phyloP scores from a whole-genome alignment of 139 green algal species.

The Haematococcus sp. region DNA sequence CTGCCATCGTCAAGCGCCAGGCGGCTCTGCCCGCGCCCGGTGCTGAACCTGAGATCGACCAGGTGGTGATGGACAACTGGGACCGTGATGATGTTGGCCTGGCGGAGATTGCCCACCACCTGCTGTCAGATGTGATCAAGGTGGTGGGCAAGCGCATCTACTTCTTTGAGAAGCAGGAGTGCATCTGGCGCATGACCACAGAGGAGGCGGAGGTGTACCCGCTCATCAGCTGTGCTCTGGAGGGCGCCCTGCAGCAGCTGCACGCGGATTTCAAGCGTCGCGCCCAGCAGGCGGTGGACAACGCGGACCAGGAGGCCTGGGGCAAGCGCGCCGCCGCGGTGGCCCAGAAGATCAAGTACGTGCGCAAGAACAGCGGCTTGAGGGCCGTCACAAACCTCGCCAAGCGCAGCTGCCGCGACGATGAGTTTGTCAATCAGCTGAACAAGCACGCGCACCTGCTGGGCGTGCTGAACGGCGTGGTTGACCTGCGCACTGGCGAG shows the following conservation, averaged over 20 bases:
- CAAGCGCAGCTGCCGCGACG: not conserved
- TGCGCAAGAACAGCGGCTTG: not conserved
- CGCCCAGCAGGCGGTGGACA: not conserved
- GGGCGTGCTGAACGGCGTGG: slow-evolving; percentile 18
- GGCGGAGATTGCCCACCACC: not conserved
- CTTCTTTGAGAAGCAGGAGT: not conserved
- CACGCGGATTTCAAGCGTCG: not conserved
- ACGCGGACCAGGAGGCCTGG: not conserved
- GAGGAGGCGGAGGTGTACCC: not conserved
- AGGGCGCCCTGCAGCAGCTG: not conserved
- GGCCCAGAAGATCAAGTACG: not conserved
- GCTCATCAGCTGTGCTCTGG: not conserved
- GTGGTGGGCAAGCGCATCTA: not conserved
- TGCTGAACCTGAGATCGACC: too few relatives aligned
- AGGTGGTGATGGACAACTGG: not conserved
- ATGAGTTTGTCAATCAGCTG: not conserved
- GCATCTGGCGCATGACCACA: not conserved
- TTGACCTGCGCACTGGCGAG: slow-evolving; percentile 8
- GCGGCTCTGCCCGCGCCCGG: too few relatives aligned
- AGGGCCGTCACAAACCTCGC: not conserved
- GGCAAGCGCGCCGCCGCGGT: not conserved
- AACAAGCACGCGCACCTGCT: slow-evolving; percentile 5
- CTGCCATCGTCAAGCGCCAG: too few relatives aligned
- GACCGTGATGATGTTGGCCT: not conserved
- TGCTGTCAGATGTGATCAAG: not conserved